Base-by-base conservation (phyloP, 768 basidiomycete genomes). In the Rhodotorula graminis region DNA sequence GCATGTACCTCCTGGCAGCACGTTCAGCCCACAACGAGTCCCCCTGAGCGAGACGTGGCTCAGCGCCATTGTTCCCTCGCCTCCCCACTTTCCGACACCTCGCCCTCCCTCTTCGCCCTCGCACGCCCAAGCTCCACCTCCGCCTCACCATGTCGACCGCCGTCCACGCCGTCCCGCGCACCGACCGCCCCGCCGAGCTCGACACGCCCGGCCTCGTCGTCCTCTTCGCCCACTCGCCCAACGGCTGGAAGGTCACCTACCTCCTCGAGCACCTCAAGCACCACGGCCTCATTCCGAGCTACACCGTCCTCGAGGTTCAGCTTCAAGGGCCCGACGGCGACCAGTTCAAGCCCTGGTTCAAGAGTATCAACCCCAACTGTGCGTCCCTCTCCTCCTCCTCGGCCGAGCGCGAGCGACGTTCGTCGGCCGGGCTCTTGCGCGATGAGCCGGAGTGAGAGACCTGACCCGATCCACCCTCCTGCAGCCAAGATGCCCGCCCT, bases 201-300 rank as follows among this genome's bases (percentile, higher is more conserved):
- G n/a, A 18, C 42, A 61, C 33, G 5, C 52, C 57, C 6, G 71
- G 71, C 15, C 71, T 72, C 58, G 71, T 72, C 25, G 53, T 68
- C 9, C 29, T 56, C 16, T 72, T 21, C 21, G 71, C 67, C 11
- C 52, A 64, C 31, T 18, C 33, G 2, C 71, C 71, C 3, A 72
- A 72, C 63, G 71, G 71, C 18, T 72, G 71, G 71, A 72, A 72
- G 55, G 8, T 33, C 53, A 55, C 58, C 0, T 65, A 61, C 18
- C 47, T 49, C 0, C 63, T 77, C 47, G 47, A 77, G 59, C 70
- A 66, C 27, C 68, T 76, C 33, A 70, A 76, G 40, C 53, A 69
- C 12, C 56, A 58, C 8, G 69, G 67, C 23, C 29, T 40, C 0
- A 61, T 73, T 49, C 74, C 72, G 11, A 61, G 60, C 15, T 74